phyloP scores from a whole-genome alignment of 805 yeast species.

The Huiozyma sinensis region DNA sequence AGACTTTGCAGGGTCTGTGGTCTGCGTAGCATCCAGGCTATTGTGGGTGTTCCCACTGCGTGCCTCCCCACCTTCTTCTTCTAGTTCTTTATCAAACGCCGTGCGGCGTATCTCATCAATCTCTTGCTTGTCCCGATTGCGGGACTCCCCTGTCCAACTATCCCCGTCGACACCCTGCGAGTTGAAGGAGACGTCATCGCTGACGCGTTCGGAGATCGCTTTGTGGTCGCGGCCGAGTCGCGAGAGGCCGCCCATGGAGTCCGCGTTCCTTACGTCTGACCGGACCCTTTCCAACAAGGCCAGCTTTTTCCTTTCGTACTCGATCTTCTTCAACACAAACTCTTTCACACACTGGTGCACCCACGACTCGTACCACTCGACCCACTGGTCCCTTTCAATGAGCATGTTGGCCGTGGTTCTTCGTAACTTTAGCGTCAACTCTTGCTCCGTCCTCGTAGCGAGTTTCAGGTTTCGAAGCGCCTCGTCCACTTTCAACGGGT shows the following conservation, averaged over 20 bases:
- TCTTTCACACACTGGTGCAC: conserved; percentile 45
- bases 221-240: conserved; percentile 45
- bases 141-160: conserved; percentile 48
- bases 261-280: conserved; percentile 62
- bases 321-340: conserved; percentile 62
- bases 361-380: conserved; percentile 46
- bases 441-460: conserved; percentile 67
- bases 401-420: conserved; percentile 81
- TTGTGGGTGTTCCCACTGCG: not conserved
- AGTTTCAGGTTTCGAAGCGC: conserved; percentile 71
- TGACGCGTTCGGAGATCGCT: not conserved
- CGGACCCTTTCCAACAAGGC: conserved; percentile 62
- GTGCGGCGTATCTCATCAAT: conserved; percentile 15
- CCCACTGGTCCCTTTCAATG: conserved; percentile 46
- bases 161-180: conserved; percentile 45
- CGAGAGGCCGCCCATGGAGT: conserved; percentile 68
- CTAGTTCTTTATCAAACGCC: conserved; percentile 16
- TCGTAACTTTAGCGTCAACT: conserved; percentile 63
- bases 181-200: conserved; percentile 3
- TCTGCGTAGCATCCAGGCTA: no score
- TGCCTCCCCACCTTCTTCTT: not conserved
- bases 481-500: conserved; percentile 84
- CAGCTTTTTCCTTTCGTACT: conserved; percentile 74
- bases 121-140: conserved; percentile 16
- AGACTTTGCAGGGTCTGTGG: not conserved